Base-by-base conservation (phyloP, 192 early-diverging fungal species). In the Kappamyces sp. region DNA sequence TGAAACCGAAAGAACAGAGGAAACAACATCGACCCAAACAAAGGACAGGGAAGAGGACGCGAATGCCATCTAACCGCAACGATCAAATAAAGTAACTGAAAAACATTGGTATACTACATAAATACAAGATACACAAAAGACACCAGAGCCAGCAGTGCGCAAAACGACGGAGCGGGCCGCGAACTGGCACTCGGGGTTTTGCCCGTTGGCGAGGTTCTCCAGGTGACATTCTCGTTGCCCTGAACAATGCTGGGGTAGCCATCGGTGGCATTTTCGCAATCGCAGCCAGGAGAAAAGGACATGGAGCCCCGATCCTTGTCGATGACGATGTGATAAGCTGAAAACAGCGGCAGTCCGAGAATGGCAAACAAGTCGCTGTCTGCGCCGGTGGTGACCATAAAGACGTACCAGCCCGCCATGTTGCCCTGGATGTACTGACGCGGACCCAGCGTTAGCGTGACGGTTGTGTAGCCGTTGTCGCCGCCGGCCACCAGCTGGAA, bases 291-390 rank as follows among this genome's bases (percentile, higher is more conserved):
- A 10, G 9, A 9, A 44, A 44, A 44, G 43, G 9, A 9, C 8
- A 44, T 44, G 13, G 9, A 10, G 8, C 43, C 43, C 8, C 9
- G 13, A 13, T 13, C 13, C 13, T 13, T 44, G 43, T 44, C 43
- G 9, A 44, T 13, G 8, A 10, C 9, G 13, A 44, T 13, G 13
- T 10, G 13, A 13, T 44, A 44, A 0, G 8, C 13, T 0, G 57
- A 59, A 59, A 59, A 59, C 31, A 59, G 33, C 1, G 57, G 57
- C 31, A 59, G 1, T 47, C 57, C 57, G 13, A 59, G 46, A 32
- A 59, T 33, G 5, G 40, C 41, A 34, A 31, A 59, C 7, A 36
- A n/a, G n/a, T 35, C 43, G 1, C 37, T 5, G 12, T 23, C 23
- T 23, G 23, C 23, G 0, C 57, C 40, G n/a, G 9, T 15, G 15